Evolutionary conservation across 2,329 filamentous ascomycete species (phyloP), one percentile per base, ranked within the genome.

Genomic region (Fusarium staphyleae): DNA sequence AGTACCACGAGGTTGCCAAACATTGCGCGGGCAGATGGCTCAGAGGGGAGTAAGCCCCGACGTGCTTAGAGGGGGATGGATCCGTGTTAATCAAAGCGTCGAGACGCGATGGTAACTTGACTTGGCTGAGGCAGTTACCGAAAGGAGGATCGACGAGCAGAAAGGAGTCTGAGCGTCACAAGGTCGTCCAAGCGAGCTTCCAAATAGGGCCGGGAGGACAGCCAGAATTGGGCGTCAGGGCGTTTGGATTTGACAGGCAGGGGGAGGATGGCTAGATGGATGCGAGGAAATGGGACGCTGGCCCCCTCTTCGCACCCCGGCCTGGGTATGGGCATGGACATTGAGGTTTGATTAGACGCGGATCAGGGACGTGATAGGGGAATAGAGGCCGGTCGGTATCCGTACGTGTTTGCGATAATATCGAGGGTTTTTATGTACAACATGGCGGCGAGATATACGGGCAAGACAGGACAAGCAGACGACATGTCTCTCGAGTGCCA

Each of bases 61-160:
- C 14, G 22, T 36, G 32, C 28, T 18, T 12, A 33, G n/a, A 28
- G 14, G 14, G 30, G 29, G 16, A 19, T 34, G 41, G 42, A 34
- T 5, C 4, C 6, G 11, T 33, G 29, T 33, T 16, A 29, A 30
- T 30, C 28, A 30, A 4, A 9, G 11, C 11, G 28, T n/a, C 28
- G 11, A 43, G 29, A 40, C 4, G 39, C 33, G 33, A 34, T 40
- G 40, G 32, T 24, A 42, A 43, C 13, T 29, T 28, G 57, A 42
- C 15, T 19, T 36, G 42, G 46, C 32, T 28, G 42, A 41, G 30
- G 43, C 45, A 36, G 39, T 60, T 60, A 45, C 51, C 59, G 59
- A 62, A 47, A 63, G 59, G 40, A 63, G 59, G 59, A 62, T 62
- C 59, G 59, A 52, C 59, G 60, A 26, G 15, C n/a, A 40, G 55